Evolutionary conservation across 331 rosid genomes (phyloP).

Genomic region (Malus hybrid): DNA sequence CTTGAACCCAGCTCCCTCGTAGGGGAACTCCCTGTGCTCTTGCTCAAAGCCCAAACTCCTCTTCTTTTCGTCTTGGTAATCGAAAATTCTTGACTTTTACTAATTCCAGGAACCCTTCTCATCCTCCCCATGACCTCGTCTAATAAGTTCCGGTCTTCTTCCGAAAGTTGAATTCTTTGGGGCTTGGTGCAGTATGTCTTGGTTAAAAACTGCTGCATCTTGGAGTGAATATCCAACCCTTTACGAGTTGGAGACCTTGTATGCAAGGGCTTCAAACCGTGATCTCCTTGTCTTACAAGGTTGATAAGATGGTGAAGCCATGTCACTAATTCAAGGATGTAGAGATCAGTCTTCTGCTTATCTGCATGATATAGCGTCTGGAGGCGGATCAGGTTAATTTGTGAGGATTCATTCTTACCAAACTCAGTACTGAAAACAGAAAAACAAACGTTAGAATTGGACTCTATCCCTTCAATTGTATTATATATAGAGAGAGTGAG

Average conservation of each 20-base stretch:
- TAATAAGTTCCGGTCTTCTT: constrained; percentile 48
- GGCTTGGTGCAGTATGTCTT: constrained; percentile 15
- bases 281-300: constrained; percentile 52
- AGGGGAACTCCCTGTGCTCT: constrained; percentile 66
- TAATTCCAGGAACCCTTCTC: constrained; percentile 35
- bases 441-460: not conserved
- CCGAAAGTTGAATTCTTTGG: constrained; percentile 31
- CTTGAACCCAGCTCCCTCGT: constrained; percentile 20
- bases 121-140: constrained; percentile 46
- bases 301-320: constrained; percentile 60
- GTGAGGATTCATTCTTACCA: constrained; percentile 31
- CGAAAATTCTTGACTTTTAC: constrained; percentile 62
- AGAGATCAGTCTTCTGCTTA: constrained; percentile 57
- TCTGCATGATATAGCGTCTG: constrained; percentile 87
- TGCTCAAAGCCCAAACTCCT: constrained; percentile 23
- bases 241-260: constrained; percentile 49
- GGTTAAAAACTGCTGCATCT: constrained; percentile 39
- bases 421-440: constrained; percentile 49
- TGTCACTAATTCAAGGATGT: constrained; percentile 58
- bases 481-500: too few relatives aligned
- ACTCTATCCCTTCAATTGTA: not conserved
- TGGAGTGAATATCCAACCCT: constrained; percentile 48
- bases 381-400: constrained; percentile 50
- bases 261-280: constrained; percentile 37
- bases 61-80: constrained; percentile 24